Evolutionary conservation across 345 rosid species (phyloP).

Genomic region (Arabidopsis arenosa): DNA sequence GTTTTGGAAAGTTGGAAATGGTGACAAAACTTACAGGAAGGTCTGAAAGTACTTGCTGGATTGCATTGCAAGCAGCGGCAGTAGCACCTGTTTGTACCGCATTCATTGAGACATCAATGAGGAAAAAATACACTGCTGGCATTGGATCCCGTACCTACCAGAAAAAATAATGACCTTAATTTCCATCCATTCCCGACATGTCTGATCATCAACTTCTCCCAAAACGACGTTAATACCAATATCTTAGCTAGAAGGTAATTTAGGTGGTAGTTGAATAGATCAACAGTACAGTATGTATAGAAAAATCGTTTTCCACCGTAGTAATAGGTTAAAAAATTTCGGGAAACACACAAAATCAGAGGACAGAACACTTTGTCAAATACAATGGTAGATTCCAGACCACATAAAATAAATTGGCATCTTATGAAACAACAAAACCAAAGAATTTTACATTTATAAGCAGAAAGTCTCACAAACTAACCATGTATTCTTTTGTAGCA

Average conservation of each 20-base stretch:
- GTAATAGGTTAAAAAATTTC: constrained; percentile 17
- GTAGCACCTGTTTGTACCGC: constrained; percentile 92
- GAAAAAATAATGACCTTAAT: constrained; percentile 27
- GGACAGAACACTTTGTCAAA: constrained; percentile 25
- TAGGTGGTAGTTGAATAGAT: constrained; percentile 13
- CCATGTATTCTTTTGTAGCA: constrained; percentile 93
- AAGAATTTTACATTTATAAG: constrained; percentile 9
- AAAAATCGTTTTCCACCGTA: not conserved
- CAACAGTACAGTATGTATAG: constrained; percentile 9
- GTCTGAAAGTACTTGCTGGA: constrained; percentile 85
- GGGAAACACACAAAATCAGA: constrained; percentile 23
- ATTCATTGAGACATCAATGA: constrained; percentile 89
- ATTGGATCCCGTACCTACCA: constrained; percentile 91
- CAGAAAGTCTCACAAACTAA: constrained; percentile 45
- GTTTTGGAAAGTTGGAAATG: constrained; percentile 29
- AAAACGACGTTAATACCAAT: not conserved
- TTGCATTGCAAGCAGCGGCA: constrained; percentile 94
- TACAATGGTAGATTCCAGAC: constrained; percentile 17
- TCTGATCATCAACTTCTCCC: constrained; percentile 23
- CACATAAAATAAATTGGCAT: constrained; percentile 5
- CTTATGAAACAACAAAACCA: constrained; percentile 16
- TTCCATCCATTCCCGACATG: constrained; percentile 5
- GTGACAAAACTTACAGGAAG: constrained; percentile 73
- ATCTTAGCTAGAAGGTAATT: constrained; percentile 22
- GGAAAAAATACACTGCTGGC: constrained; percentile 95